Evolutionary conservation across 192 early-diverging fungal genomes (phyloP), one percentile per base, ranked within the genome.

Genomic region (Obelidium mucronatum): DNA sequence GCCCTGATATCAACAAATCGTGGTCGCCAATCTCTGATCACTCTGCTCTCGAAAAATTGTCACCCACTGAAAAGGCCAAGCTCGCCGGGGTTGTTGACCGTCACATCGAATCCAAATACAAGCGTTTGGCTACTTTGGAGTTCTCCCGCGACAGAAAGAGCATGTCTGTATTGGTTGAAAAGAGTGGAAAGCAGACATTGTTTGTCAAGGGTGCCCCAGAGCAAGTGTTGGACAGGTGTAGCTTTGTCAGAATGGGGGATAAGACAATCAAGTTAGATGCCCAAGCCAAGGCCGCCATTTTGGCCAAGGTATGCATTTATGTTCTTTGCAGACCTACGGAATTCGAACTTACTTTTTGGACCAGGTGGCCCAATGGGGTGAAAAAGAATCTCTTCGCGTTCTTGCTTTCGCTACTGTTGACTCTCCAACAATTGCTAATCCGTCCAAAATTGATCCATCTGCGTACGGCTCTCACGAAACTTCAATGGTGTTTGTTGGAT

Each of bases 91-190:
- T 92, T 86, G 75, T 92, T 75, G 92, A 91, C 86, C 87, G 92
- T 73, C 92, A 93, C 82, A 85, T 92, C 71, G 87, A 88, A 52
- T 74, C 80, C 26, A 82, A 88, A 31, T 88, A 73, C 76, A 79
- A 86, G 44, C 92, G 93, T 36, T 77, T 72, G 17, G 80, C 82
- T 33, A 95, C 93, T 11, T 86, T 98, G 40, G 98, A 99, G 81
- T 98, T 98, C 77, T 91, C 96, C 22, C 93, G 97, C 74, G 96
- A 98, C 79, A 91, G 98, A 82, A 99, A 99, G 87, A 96, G 95
- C 51, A 99, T 99, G 98, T 94, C 93, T 26, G 95, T 98, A 15
- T 74, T 98, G 33, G 92, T 95, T 2, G 81, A 86, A 56, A 51
- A 58, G 15, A 19, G 31, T 40, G 42, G 76, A 15, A 26, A 13